Evolutionary conservation across 768 basidiomycete genomes (phyloP).

Genomic region (Austroboletus eburneus): DNA sequence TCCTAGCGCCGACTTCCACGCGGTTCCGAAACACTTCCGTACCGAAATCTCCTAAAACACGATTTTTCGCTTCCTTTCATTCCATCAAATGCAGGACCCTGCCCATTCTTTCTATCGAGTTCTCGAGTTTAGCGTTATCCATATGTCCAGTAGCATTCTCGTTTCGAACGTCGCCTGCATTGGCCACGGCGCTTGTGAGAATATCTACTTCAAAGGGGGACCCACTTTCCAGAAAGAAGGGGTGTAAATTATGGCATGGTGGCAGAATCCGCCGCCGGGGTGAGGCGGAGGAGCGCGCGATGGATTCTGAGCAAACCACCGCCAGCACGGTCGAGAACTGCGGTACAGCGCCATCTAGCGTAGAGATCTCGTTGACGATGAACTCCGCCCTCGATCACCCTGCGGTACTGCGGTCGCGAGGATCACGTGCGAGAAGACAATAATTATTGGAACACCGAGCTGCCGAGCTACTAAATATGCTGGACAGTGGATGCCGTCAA

Average conservation of each 20-base stretch:
- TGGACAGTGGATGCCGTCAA: too few relatives aligned
- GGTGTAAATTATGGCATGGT: conserved; percentile 77
- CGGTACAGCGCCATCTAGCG: conserved; percentile 59
- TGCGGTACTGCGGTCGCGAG: too few relatives aligned
- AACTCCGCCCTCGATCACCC: too few relatives aligned
- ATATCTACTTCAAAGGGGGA: conserved; percentile 60
- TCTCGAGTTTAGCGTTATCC: conserved; percentile 20
- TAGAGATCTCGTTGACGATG: conserved; percentile 57
- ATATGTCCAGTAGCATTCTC: conserved; percentile 13
- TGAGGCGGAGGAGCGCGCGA: conserved; percentile 69
- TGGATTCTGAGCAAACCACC: conserved; percentile 76
- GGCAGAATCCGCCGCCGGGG: conserved; percentile 54
- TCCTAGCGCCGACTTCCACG: conserved; percentile 50
- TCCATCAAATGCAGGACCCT: conserved; percentile 65
- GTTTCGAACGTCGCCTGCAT: conserved; percentile 50
- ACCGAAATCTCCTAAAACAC: conserved; percentile 74
- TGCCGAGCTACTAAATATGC: too few relatives aligned
- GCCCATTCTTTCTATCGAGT: conserved; percentile 64
- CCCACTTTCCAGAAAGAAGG: conserved; percentile 57
- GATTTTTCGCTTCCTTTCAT: conserved; percentile 48
- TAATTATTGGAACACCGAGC: too few relatives aligned
- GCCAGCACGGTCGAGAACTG: conserved; percentile 75
- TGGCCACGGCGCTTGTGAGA: conserved; percentile 71
- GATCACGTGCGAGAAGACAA: too few relatives aligned
- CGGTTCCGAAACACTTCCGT: conserved; percentile 75